These are phyloP conservation scores for Malus fusca DNA, from an alignment of 306 rosid species.

Conservation along the genomic window DNA sequence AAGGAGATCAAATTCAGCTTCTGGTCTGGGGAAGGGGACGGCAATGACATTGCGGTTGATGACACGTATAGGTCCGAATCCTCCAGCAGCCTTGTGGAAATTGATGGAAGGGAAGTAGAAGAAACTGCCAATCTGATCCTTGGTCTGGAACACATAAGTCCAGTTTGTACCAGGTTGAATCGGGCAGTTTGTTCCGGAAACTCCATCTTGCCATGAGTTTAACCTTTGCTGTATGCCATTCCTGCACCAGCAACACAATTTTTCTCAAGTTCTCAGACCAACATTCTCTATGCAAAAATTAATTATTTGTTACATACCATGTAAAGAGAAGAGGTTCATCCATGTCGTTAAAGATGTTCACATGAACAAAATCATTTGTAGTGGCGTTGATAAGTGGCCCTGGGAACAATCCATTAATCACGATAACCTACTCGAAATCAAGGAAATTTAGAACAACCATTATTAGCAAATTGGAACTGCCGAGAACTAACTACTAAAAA, in stretches of 20 bases:
- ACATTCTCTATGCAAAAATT: background rate
- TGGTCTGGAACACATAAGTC: slow-evolving; percentile 60
- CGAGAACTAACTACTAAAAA: background rate
- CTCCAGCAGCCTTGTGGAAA: slow-evolving; percentile 79
- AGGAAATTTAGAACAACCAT: background rate
- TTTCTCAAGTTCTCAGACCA: background rate
- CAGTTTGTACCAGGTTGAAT: slow-evolving; percentile 55
- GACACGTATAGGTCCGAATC: slow-evolving; percentile 65
- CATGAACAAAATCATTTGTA: slow-evolving; percentile 52
- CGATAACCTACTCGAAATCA: slow-evolving; percentile 41
- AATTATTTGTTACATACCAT: slow-evolving; percentile 31
- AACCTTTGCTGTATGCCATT: slow-evolving; percentile 84
- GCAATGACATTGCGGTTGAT: slow-evolving; percentile 43
- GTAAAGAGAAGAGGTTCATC: slow-evolving; percentile 73
- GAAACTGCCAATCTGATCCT: slow-evolving; percentile 87
- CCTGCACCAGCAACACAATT: slow-evolving; percentile 36
- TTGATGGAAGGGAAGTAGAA: slow-evolving; percentile 76
- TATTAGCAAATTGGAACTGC: background rate
- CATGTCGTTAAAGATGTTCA: slow-evolving; percentile 58
- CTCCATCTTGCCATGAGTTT: slow-evolving; percentile 96
- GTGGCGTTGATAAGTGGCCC: slow-evolving; percentile 77
- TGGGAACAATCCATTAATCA: slow-evolving; percentile 76
- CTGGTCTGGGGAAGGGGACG: slow-evolving; percentile 69
- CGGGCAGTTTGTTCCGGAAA: slow-evolving; percentile 81
- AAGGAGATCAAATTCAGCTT: slow-evolving; percentile 70